Evolutionary conservation across 228 moss, liverwort and hornwort species (phyloP).

Genomic region (Sphagnum magellanicum): DNA sequence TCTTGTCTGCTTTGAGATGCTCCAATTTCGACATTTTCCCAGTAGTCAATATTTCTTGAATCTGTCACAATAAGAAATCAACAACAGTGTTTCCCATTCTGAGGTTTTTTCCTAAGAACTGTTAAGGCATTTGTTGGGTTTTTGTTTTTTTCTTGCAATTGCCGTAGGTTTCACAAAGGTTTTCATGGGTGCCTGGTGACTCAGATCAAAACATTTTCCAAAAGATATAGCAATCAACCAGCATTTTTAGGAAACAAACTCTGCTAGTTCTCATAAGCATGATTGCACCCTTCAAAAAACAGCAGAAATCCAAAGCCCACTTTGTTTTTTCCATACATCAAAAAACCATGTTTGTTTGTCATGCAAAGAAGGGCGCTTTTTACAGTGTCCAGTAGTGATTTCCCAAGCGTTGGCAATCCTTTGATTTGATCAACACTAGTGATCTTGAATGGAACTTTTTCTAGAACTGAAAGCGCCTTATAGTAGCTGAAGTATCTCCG

Average conservation of each 20-base stretch:
- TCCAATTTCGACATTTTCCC: conserved; percentile 76
- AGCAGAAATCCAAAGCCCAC: too few relatives aligned
- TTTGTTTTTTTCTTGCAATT: too few relatives aligned
- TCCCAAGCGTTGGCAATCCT: conserved; percentile 74
- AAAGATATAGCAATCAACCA: background rate
- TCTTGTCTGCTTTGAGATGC: conserved; percentile 78
- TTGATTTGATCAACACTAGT: conserved; percentile 74
- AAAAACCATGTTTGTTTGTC: too few relatives aligned
- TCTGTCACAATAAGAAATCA: conserved; percentile 41
- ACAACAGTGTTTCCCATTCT: background rate
- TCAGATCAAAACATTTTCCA: background rate
- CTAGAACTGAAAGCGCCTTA: conserved; percentile 77
- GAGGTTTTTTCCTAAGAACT: too few relatives aligned
- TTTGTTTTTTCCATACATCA: too few relatives aligned
- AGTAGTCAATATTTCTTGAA: conserved; percentile 70
- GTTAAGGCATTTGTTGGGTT: too few relatives aligned
- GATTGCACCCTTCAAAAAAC: too few relatives aligned
- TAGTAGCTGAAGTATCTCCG: conserved; percentile 81
- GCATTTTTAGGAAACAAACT: too few relatives aligned
- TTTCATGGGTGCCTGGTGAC: background rate
- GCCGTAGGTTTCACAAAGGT: background rate
- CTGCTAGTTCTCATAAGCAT: background rate
- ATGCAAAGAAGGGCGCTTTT: background rate
- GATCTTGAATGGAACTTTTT: conserved; percentile 84
- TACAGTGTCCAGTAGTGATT: conserved; percentile 76